Conservation (phyloP, 495 filamentous ascomycete species). For the Aspergillus panamensis region DNA sequence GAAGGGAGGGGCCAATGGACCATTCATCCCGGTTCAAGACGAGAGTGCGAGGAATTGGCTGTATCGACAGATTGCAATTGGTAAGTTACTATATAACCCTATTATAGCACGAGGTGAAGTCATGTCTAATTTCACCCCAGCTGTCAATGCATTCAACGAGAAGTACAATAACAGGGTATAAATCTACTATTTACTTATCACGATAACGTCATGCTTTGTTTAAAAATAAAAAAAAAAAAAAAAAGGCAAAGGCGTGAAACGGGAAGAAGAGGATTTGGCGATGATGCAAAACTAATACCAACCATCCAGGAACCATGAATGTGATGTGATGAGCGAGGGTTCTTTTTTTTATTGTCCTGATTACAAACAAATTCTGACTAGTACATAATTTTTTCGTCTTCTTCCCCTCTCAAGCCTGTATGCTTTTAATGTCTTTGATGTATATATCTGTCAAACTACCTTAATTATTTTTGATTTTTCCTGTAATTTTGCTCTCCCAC, state of each 20-base stretch:
- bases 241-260: background rate
- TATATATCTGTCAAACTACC: background rate
- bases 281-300: background rate
- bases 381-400: background rate
- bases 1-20: constrained; percentile 86
- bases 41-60: constrained; percentile 86
- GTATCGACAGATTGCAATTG: constrained; percentile 66
- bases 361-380: background rate
- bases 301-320: background rate
- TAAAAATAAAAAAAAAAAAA: constrained; percentile 1
- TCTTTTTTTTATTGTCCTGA: background rate
- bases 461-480: background rate
- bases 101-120: no score
- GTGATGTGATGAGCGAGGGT: background rate
- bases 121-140: constrained; percentile 24
- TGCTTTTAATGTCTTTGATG: background rate
- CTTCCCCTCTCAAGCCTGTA: background rate
- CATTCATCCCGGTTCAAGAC: constrained; percentile 89
- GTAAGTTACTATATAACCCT: constrained; percentile 33
- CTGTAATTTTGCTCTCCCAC: background rate
- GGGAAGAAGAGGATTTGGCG: background rate
- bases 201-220: constrained; percentile 10
- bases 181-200: background rate
- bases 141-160: constrained; percentile 69
- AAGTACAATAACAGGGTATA: constrained; percentile 49